Base-by-base conservation (phyloP, 768 basidiomycete species). In the Pleurotus giganteus region DNA sequence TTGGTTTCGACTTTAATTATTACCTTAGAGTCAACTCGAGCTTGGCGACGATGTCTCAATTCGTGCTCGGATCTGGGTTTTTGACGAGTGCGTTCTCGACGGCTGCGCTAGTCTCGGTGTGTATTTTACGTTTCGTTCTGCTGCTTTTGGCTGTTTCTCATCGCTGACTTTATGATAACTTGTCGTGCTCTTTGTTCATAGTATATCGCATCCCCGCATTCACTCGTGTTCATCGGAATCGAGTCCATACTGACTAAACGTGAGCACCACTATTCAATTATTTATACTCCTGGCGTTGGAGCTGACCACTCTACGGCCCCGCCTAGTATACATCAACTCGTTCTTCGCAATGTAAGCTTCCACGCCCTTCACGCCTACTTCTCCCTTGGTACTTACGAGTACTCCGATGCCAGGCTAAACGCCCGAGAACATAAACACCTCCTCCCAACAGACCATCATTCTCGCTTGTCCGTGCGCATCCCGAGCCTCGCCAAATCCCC, bases 261-360 rank as follows among this genome's bases (percentile, higher is more conserved):
- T 63, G 29, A 47, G 62, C 44, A 21, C 0, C 12, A 2, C 15
- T 29, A 9, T 53, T 26, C 19, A 23, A 12, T 11, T 27, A 7
- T 28, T 17, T 15, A 15, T 21, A 34, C 13, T 6, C n/a, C 5
- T 32, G 39, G 7, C 13, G 19, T 21, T 3, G 1, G 17, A 9
- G 26, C 11, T 31, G 11, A 47, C 15, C n/a, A 47, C 36, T 15
- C 12, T 34, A 17, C 17, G 5, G 19, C 11, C 21, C 27, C 21
- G 17, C 26, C 17, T 50, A 70, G 68, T 69, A 15, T 70, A 70
- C 43, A 62, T 65, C 57, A 67, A 66, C 54, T 69, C 68, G 46
- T 69, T 64, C 53, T 57, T 70, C 23, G 66, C 68, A 11, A 69
- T 69, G 68, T 67, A 56, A 19, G 58, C 23, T 15, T 27, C 2